Conservation (phyloP, 2,329 filamentous ascomycete genomes). For the Stemphylium lycopersici region DNA sequence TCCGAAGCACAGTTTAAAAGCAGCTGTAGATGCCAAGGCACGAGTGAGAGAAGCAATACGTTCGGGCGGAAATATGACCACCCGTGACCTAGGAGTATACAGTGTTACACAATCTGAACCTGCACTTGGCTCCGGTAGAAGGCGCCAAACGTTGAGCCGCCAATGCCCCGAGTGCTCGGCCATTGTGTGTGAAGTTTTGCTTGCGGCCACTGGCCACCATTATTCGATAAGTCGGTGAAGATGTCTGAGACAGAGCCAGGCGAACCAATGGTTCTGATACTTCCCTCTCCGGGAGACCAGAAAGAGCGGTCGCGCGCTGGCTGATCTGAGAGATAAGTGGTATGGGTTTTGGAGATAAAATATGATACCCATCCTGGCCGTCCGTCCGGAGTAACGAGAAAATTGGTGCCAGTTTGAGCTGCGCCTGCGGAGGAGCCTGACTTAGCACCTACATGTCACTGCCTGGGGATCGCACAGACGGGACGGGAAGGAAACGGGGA, state of each 20-base stretch:
- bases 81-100: too few species aligned
- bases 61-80: too few species aligned
- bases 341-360: constrained; percentile 55
- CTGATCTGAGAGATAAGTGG: constrained; percentile 57
- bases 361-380: constrained; percentile 57
- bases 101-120: too few species aligned
- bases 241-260: constrained; percentile 10
- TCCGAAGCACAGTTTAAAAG: too few species aligned
- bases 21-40: too few species aligned
- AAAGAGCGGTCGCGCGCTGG: constrained; percentile 53
- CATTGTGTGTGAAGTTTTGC: constrained; percentile 53
- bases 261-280: constrained; percentile 1
- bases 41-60: too few species aligned
- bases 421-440: constrained; percentile 2
- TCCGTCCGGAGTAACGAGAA: constrained; percentile 55
- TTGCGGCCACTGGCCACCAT: constrained; percentile 47
- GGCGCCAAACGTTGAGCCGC: constrained; percentile 57
- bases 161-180: constrained; percentile 45
- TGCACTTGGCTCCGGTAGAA: constrained; percentile 55
- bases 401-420: constrained; percentile 30
- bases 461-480: too few species aligned
- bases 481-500: too few species aligned
- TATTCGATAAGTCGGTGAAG: constrained; percentile 7
- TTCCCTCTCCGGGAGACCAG: constrained; percentile 27
- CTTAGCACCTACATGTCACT: too few species aligned